These are phyloP conservation scores for Mucor circinelloides DNA, from an alignment of 371 early-diverging fungal species.

Conservation along the genomic window DNA sequence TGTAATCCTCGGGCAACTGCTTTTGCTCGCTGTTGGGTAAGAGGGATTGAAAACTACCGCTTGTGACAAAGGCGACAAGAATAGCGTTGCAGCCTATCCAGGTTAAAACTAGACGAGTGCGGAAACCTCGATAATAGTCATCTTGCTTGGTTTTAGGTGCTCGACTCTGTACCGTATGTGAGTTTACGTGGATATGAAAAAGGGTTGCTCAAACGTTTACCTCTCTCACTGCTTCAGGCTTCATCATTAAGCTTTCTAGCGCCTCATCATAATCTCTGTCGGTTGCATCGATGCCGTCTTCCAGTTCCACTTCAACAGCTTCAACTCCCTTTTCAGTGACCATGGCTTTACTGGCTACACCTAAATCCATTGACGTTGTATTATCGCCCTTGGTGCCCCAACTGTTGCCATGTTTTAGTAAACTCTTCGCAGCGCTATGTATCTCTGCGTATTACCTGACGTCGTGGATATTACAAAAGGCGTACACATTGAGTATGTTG, in stretches of 20 bases:
- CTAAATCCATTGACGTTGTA: constrained; percentile 48
- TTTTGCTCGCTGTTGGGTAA: constrained; percentile 17
- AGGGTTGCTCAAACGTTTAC: constrained; percentile 3
- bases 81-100: constrained; percentile 88
- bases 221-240: constrained; percentile 40
- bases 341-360: constrained; percentile 44
- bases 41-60: constrained; percentile 47
- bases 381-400: constrained; percentile 97
- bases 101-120: constrained; percentile 78
- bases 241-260: constrained; percentile 53
- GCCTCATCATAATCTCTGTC: constrained; percentile 76
- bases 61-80: constrained; percentile 72
- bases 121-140: constrained; percentile 85
- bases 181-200: background rate
- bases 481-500: constrained; percentile 91
- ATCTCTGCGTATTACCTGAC: constrained; percentile 65
- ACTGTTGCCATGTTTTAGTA: constrained; percentile 32
- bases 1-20: constrained; percentile 17
- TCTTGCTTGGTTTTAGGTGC: constrained; percentile 81
- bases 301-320: constrained; percentile 71
- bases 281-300: constrained; percentile 67
- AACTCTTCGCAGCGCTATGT: background rate
- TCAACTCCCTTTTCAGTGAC: constrained; percentile 46
- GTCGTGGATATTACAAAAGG: constrained; percentile 88
- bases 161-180: constrained; percentile 47